phyloP scores from a whole-genome alignment of 768 basidiomycete species.

The Neoboletus magnificus region DNA sequence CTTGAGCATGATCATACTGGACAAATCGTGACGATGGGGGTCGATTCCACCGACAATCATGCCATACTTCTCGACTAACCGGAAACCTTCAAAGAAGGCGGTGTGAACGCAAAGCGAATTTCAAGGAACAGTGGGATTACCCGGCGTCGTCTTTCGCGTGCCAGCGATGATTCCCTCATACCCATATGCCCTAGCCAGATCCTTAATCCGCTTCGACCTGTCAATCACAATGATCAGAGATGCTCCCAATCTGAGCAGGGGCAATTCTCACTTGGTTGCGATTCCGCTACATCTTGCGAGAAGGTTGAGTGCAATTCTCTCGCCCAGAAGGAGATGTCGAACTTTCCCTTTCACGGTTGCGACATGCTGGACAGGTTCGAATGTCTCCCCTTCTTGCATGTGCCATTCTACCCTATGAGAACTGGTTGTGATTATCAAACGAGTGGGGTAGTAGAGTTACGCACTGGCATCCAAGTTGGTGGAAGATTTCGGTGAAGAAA shows the following conservation, averaged over 20 bases:
- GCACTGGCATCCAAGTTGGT: slow-evolving; percentile 84
- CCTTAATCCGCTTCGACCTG: slow-evolving; percentile 81
- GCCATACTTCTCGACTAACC: slow-evolving; percentile 96
- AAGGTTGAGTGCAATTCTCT: slow-evolving; percentile 89
- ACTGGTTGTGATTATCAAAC: neutral
- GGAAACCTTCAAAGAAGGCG: slow-evolving; percentile 59
- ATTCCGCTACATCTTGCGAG: slow-evolving; percentile 96
- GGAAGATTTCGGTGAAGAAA: slow-evolving; percentile 92
- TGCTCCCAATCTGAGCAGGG: neutral
- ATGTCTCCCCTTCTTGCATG: slow-evolving; percentile 75
- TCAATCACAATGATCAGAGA: neutral
- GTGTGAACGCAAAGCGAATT: slow-evolving; percentile 4
- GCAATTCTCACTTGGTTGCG: slow-evolving; percentile 74
- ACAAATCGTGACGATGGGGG: slow-evolving; percentile 92
- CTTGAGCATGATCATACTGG: slow-evolving; percentile 99
- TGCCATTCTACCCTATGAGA: slow-evolving; percentile 87
- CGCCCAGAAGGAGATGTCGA: slow-evolving; percentile 83
- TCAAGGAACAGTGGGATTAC: slow-evolving; percentile 27
- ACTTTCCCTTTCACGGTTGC: slow-evolving; percentile 92
- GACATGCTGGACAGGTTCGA: slow-evolving; percentile 78
- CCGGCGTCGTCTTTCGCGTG: slow-evolving; percentile 96
- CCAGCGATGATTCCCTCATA: slow-evolving; percentile 90
- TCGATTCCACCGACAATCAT: slow-evolving; percentile 99
- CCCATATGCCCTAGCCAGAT: slow-evolving; percentile 72
- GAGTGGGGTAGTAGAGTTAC: slow-evolving; percentile 31